Evolutionary conservation across 148 eudicot species (phyloP).

Genomic region (Rheum nobile): DNA sequence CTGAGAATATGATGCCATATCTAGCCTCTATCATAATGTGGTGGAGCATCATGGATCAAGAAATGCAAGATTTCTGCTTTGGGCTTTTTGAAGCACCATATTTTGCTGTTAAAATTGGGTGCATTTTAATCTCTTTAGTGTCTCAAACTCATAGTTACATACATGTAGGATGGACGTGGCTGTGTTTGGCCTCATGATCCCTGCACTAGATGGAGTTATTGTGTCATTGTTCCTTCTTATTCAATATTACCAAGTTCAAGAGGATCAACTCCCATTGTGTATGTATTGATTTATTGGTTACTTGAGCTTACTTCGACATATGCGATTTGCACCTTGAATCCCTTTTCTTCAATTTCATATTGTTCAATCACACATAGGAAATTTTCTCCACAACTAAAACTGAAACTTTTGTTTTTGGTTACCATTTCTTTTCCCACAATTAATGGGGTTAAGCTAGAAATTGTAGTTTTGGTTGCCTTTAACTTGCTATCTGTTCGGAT

Average conservation of each 20-base stretch:
- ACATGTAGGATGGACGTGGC: conserved; percentile 61
- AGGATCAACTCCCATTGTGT: conserved; percentile 75
- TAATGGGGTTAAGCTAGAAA: too few relatives aligned
- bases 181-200: conserved; percentile 90
- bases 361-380: background rate
- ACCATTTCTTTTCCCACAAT: too few relatives aligned
- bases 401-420: too few relatives aligned
- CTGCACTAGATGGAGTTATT: conserved; percentile 86
- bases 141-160: background rate
- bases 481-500: too few relatives aligned
- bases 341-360: background rate
- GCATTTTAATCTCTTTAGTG: background rate
- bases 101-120: background rate
- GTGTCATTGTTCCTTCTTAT: conserved; percentile 93
- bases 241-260: conserved; percentile 46
- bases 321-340: background rate
- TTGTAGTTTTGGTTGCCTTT: too few relatives aligned
- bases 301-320: background rate
- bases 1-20: too few relatives aligned
- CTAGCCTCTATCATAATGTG: too few relatives aligned
- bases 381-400: too few relatives aligned
- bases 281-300: conserved; percentile 10
- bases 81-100: background rate
- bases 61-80: background rate
- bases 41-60: too few relatives aligned